These are phyloP conservation scores for Phytophthora podocarpi DNA, from an alignment of 352 stramenopile species.

Conservation along the genomic window DNA sequence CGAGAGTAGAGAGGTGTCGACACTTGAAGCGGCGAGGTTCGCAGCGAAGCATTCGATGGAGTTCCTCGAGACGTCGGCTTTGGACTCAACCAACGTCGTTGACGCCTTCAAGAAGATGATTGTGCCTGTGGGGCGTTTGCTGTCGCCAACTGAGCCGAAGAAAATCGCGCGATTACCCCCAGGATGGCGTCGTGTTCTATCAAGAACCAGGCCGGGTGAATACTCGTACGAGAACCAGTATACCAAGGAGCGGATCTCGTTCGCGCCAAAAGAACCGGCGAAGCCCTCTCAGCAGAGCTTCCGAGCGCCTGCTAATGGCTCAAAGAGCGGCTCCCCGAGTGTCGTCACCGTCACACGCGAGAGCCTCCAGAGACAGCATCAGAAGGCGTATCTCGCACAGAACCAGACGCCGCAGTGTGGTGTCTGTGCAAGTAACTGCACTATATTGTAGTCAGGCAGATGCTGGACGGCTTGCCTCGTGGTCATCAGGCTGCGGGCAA, in stretches of 20 bases:
- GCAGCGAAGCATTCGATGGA: constrained; percentile 82
- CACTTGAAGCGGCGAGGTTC: constrained; percentile 84
- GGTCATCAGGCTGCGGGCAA: constrained; percentile 28
- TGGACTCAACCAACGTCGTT: constrained; percentile 87
- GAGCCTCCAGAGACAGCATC: constrained; percentile 83
- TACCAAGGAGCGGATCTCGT: constrained; percentile 88
- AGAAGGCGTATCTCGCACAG: constrained; percentile 82
- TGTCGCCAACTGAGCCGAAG: constrained; percentile 65
- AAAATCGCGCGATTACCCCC: constrained; percentile 72
- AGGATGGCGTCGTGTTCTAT: constrained; percentile 83
- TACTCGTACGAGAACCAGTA: constrained; percentile 92
- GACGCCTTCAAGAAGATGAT: constrained; percentile 91
- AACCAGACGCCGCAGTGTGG: constrained; percentile 70
- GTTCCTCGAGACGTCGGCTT: constrained; percentile 86
- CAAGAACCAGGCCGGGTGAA: constrained; percentile 81
- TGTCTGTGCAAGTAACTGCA: constrained; percentile 54
- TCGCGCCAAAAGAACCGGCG: constrained; percentile 81
- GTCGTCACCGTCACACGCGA: constrained; percentile 80
- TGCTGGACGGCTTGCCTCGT: constrained; percentile 19
- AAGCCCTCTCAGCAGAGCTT: constrained; percentile 90
- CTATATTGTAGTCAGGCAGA: constrained; percentile 55
- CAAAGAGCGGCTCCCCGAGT: constrained; percentile 36
- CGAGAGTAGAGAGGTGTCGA: constrained; percentile 83
- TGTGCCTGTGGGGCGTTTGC: constrained; percentile 76
- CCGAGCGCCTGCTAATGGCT: constrained; percentile 34